These are phyloP conservation scores for Ilex paraguariensis DNA, from an alignment of 305 asterid genomes.

Conservation along the genomic window DNA sequence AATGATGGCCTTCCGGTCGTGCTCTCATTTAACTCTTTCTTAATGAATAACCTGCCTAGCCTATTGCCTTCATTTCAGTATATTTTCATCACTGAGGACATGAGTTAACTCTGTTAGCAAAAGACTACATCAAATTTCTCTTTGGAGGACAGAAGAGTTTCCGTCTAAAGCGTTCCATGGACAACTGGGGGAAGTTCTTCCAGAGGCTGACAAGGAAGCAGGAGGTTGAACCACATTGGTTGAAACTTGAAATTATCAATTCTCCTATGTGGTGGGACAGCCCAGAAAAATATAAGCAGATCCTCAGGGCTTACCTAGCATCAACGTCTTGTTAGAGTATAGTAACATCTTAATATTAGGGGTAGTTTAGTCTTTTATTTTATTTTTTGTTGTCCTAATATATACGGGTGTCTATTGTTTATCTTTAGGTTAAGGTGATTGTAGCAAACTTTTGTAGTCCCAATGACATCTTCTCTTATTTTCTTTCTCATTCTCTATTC, in stretches of 20 bases:
- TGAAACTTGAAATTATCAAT: conserved; percentile 48
- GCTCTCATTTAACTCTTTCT: too few relatives aligned
- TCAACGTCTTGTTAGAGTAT: not conserved
- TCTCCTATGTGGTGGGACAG: conserved; percentile 54
- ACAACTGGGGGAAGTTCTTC: conserved; percentile 30
- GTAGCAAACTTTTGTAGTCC: too few relatives aligned
- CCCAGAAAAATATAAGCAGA: conserved; percentile 43
- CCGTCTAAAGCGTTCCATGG: conserved; percentile 45
- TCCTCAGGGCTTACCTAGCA: conserved; percentile 10
- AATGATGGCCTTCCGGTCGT: too few relatives aligned
- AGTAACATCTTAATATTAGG: too few relatives aligned
- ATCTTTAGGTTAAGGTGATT: too few relatives aligned
- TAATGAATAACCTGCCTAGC: not conserved
- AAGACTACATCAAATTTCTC: conserved; percentile 46
- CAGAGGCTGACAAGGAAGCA: conserved; percentile 25
- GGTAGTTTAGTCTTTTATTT: too few relatives aligned
- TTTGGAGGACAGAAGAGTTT: conserved; percentile 47
- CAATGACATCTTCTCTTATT: too few relatives aligned
- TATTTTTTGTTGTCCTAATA: too few relatives aligned
- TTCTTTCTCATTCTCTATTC: too few relatives aligned
- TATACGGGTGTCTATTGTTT: too few relatives aligned
- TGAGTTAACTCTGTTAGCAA: conserved; percentile 41
- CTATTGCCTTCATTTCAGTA: conserved; percentile 45
- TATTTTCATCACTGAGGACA: conserved; percentile 52
- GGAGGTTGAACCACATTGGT: conserved; percentile 46